These are phyloP conservation scores for Rhodofomes roseus DNA, from an alignment of 1,284 basidiomycete genomes.

Conservation along the genomic window DNA sequence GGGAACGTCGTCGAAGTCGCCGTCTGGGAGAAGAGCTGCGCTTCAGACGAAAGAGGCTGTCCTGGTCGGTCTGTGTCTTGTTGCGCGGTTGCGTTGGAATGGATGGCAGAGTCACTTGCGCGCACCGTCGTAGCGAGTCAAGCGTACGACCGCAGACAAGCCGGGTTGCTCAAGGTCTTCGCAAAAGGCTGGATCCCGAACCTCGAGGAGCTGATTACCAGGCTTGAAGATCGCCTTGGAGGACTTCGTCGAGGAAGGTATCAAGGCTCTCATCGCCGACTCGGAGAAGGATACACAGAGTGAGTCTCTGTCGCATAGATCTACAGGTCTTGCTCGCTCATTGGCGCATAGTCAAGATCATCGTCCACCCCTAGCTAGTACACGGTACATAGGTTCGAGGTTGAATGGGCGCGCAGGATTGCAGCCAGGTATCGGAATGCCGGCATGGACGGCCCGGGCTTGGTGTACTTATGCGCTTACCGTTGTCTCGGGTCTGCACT, in stretches of 20 bases:
- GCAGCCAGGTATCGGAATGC: not conserved
- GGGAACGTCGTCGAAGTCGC: conserved; percentile 29
- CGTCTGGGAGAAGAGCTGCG: conserved; percentile 22
- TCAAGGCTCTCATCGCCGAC: conserved; percentile 27
- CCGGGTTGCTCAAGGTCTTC: conserved; percentile 25
- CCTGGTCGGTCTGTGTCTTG: conserved; percentile 17
- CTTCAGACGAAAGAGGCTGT: conserved; percentile 27
- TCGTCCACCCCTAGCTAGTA: conserved; percentile 14
- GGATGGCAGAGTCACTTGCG: too few relatives aligned
- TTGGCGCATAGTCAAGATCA: conserved; percentile 15
- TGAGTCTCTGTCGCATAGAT: too few relatives aligned
- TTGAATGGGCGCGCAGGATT: too few relatives aligned
- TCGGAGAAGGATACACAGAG: conserved; percentile 31
- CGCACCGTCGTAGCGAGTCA: conserved; percentile 20
- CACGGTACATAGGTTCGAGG: too few relatives aligned
- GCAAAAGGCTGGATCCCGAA: conserved; percentile 22
- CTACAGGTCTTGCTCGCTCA: too few relatives aligned
- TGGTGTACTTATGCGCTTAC: not conserved
- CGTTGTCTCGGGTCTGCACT: not conserved
- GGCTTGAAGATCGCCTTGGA: conserved; percentile 26
- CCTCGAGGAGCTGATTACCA: conserved; percentile 28
- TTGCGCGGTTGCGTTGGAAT: too few relatives aligned
- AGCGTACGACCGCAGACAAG: conserved; percentile 25
- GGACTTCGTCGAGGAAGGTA: conserved; percentile 29
- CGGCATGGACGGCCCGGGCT: not conserved